Evolutionary conservation across 1,284 basidiomycete species (phyloP), one percentile per base, ranked within the genome.

Genomic region (Cutaneotrichosporon curvatum): DNA sequence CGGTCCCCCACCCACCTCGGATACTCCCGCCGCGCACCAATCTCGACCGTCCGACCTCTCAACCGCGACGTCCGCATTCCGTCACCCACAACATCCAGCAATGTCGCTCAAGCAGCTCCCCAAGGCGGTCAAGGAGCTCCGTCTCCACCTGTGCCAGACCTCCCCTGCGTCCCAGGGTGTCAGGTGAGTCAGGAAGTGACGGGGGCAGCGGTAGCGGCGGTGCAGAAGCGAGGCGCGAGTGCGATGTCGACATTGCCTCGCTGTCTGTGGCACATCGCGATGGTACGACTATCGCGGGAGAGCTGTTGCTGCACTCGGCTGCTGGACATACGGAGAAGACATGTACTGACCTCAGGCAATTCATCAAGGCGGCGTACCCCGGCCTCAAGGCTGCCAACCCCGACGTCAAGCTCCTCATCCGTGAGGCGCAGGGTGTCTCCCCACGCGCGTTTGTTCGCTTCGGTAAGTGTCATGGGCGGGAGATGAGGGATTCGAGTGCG

Each of bases 401-500:
- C 36, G 83, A 92, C 70, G 73, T 95, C 25, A 91, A 90, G 32
- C 79, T 95, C 34, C 71, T 95, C 59, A 87, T 95, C 62, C 78
- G 90, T 56, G 88, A 95, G 75, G 90, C 90, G n/a, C 76, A 75
- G 55, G 88, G 85, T 25, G 87, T 88, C 9, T 86, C 87, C 39
- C 87, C 90, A 44, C 77, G 88, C 62, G 83, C 82, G 36, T 94
- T 92, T 75, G 90, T 86, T 37, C 78, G 90, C 64, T 92, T 90
- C 65, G 89, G 90, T 94, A 73, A 68, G 88, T 79, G 22, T 19
- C 11, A 6, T 23, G 10, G 10, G 21, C 19, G 2, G 36, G 8
- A 20, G 36, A 18, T 35, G 2, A 28, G 25, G 25, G 25, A 28
- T 7, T 28, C 25, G 25, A 7, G 25, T 28, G 7, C 8, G 25